phyloP scores from a whole-genome alignment of 352 stramenopile genomes.

The Globisporangium nunn region DNA sequence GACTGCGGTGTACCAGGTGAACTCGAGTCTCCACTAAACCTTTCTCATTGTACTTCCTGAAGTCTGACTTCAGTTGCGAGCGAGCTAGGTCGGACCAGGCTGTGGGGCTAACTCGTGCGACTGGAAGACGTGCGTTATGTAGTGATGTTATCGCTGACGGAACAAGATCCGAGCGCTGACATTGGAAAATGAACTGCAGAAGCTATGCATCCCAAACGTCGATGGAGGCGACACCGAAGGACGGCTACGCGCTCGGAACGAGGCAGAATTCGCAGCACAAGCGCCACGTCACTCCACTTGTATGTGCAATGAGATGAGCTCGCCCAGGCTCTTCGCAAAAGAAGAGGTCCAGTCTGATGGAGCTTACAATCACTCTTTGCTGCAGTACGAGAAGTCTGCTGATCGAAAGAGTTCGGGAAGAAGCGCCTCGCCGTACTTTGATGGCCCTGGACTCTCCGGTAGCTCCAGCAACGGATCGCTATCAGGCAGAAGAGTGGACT shows the following conservation, averaged over 20 bases:
- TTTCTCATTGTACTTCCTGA: too few relatives aligned
- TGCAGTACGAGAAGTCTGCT: constrained; percentile 23
- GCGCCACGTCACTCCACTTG: constrained; percentile 54
- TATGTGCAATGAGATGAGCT: constrained; percentile 9
- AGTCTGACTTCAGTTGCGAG: not conserved
- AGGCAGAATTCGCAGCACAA: constrained; percentile 54
- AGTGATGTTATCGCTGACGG: too few relatives aligned
- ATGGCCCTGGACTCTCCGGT: constrained; percentile 6
- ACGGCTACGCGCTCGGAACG: constrained; percentile 15
- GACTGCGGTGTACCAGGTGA: constrained; percentile 58
- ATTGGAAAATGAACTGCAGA: constrained; percentile 14
- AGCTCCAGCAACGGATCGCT: constrained; percentile 27
- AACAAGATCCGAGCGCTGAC: not conserved
- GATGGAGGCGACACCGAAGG: constrained; percentile 27
- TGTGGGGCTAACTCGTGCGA: constrained; percentile 29
- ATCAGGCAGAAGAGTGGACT: constrained; percentile 36
- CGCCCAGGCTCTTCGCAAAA: not conserved
- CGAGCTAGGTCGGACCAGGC: constrained; percentile 38
- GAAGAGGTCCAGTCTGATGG: not conserved
- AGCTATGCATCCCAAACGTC: constrained; percentile 55
- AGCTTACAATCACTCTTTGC: not conserved
- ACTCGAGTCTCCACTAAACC: not conserved
- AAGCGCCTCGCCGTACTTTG: constrained; percentile 7
- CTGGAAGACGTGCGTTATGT: constrained; percentile 62
- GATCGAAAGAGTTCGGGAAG: constrained; percentile 4